A percentile compares a stretch with the other conserved stretches of the same genome.
Evolutionary conservation across 345 rosid species (phyloP).

Genomic region (Firmiana major): DNA sequence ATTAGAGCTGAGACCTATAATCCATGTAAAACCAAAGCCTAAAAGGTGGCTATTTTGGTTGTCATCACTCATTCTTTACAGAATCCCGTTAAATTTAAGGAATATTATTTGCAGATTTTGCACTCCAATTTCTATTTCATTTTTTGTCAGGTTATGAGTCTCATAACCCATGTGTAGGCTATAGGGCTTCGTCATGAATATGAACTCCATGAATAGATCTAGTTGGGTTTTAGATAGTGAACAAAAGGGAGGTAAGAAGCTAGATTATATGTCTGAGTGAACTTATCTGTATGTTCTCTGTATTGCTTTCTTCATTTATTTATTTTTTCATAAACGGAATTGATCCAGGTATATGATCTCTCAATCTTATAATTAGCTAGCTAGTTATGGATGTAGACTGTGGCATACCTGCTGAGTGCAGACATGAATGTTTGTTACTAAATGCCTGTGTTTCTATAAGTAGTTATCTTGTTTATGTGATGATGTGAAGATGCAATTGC

Average conservation of each 20-base stretch:
- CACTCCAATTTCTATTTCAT: no score
- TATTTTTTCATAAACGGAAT: background rate
- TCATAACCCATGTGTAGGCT: no score
- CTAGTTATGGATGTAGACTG: background rate
- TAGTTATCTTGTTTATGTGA: background rate
- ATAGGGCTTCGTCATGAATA: background rate
- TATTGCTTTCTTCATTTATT: background rate
- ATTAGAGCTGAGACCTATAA: no score
- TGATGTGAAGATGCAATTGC: background rate
- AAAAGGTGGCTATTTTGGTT: no score
- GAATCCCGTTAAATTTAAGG: no score
- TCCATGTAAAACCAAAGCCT: no score
- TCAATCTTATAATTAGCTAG: background rate
- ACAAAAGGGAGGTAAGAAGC: no score
- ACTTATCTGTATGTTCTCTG: no score
- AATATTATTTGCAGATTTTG: no score
- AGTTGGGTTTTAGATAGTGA: background rate
- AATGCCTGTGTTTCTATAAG: background rate
- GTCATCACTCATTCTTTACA: no score
- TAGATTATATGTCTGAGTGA: no score
- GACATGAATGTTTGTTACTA: background rate
- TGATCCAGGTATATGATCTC: background rate
- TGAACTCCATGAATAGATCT: background rate
- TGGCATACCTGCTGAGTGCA: background rate
- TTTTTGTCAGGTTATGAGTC: no score